Evolutionary conservation across 306 rosid species (phyloP), one percentile per base, ranked within the genome.

Genomic region (Sophora flavescens): DNA sequence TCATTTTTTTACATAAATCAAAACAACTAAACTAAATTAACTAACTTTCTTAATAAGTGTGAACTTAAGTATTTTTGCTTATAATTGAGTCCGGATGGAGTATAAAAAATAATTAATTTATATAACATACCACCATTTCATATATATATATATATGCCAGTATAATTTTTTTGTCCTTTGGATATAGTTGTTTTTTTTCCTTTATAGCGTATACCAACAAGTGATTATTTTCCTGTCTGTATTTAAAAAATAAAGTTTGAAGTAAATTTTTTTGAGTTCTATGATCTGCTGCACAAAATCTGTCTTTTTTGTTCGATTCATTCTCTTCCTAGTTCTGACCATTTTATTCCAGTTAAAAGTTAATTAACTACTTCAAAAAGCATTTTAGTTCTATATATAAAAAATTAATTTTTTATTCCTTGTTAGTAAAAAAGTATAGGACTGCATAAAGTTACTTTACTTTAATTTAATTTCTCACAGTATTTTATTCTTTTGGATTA

Each of bases 141-240:
- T n/a, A n/a, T n/a, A n/a, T n/a, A n/a, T n/a, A n/a, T 22, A 22
- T 22, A 22, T 22, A 22, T 68, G 33, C 4, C 26, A 3, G 8
- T 3, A 75, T 76, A 18, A 42, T 35, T 44, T 70, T 45, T 62
- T 75, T 76, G 81, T 74, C 75, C 63, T 61, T 60, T 69, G 50
- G 44, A 50, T 7, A 26, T 56, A 56, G 48, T 74, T 45, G 32
- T n/a, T 47, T 17, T 33, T 2, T 6, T 58, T 60, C 45, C 71
- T 60, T 3, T 13, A 35, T 22, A 53, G 8, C 47, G 58, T 45
- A 47, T 63, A 47, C 36, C 10, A 15, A 35, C 45, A 26, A 18
- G 32, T 38, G 22, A 22, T 78, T 15, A 6, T 44, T 12, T 36
- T 13, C 6, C 15, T 45, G 39, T 57, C 8, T 53, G 39, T 15